Conservation (phyloP, 2,329 filamentous ascomycete species). For the Ascochyta viciae-villosae region DNA sequence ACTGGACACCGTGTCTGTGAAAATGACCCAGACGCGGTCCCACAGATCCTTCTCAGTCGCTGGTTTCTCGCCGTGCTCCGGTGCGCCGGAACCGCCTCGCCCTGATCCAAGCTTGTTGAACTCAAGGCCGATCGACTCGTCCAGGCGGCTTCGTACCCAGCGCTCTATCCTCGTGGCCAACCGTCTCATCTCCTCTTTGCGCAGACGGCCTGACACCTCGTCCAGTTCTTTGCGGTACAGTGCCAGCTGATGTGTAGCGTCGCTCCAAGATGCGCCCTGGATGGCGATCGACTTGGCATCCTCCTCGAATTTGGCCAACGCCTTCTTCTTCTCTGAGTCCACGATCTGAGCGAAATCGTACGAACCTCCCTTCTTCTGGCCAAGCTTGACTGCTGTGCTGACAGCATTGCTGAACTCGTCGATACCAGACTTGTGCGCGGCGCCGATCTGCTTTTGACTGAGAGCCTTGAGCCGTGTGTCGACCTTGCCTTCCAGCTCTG, state of each 20-base stretch:
- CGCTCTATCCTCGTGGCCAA: slow-evolving; percentile 89
- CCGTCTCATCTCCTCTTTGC: slow-evolving; percentile 95
- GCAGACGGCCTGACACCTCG: slow-evolving; percentile 81
- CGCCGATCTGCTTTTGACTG: slow-evolving; percentile 85
- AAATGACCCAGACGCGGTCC: slow-evolving; percentile 93
- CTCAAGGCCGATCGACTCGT: slow-evolving; percentile 87
- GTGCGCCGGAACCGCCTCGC: slow-evolving; percentile 79
- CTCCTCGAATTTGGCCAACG: slow-evolving; percentile 75
- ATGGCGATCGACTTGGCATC: slow-evolving; percentile 79
- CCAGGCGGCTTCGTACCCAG: slow-evolving; percentile 88
- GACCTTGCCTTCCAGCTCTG: slow-evolving; percentile 84
- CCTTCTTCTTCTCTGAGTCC: slow-evolving; percentile 77
- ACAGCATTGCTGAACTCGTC: slow-evolving; percentile 86
- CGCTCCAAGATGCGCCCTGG: slow-evolving; percentile 83
- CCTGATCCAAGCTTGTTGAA: slow-evolving; percentile 96
- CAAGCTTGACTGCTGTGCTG: slow-evolving; percentile 82
- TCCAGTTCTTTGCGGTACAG: slow-evolving; percentile 91
- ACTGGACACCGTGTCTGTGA: slow-evolving; percentile 81
- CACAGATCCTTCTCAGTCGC: slow-evolving; percentile 83
- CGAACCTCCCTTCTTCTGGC: slow-evolving; percentile 86
- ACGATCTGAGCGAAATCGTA: slow-evolving; percentile 99
- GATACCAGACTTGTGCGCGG: slow-evolving; percentile 89
- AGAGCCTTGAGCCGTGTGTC: slow-evolving; percentile 87
- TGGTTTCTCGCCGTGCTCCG: slow-evolving; percentile 76
- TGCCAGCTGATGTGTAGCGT: slow-evolving; percentile 79